Evolutionary conservation across 2,329 filamentous ascomycete genomes (phyloP).

Genomic region (Trichoderma afroharzianum): DNA sequence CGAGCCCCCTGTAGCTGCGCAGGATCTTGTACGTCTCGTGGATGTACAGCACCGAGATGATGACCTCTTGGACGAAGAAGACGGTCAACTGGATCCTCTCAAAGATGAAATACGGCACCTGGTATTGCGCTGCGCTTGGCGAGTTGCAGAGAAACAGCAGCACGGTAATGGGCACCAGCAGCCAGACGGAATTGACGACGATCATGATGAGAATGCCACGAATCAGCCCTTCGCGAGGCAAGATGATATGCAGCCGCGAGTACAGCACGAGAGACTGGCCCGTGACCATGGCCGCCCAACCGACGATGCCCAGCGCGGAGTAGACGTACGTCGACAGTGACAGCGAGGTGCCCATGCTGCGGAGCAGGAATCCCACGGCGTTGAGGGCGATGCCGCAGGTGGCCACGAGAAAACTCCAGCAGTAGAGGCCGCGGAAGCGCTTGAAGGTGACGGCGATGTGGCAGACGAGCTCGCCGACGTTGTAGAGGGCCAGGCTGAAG

Average conservation of each 20-base stretch:
- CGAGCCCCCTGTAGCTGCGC: slow-evolving; percentile 34
- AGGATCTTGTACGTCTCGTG: slow-evolving; percentile 47
- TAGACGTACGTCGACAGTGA: slow-evolving; percentile 14
- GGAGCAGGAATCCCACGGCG: slow-evolving; percentile 21
- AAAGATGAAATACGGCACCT: slow-evolving; percentile 37
- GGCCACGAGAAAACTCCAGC: slow-evolving; percentile 36
- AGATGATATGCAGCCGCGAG: slow-evolving; percentile 57
- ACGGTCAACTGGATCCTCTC: slow-evolving; percentile 52
- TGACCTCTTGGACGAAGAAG: slow-evolving; percentile 51
- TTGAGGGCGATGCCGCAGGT: slow-evolving; percentile 35
- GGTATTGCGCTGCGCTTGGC: slow-evolving; percentile 12
- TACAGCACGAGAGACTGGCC: slow-evolving; percentile 59
- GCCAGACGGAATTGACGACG: slow-evolving; percentile 47
- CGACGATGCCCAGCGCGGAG: slow-evolving; percentile 18
- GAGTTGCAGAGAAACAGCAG: slow-evolving; percentile 50
- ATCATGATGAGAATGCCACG: slow-evolving; percentile 54
- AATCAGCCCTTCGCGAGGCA: slow-evolving; percentile 46
- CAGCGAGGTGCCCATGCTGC: slow-evolving; percentile 24
- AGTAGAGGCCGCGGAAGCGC: slow-evolving; percentile 31
- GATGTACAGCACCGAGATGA: slow-evolving; percentile 51
- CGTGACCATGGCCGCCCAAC: slow-evolving; percentile 48
- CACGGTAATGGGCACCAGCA: slow-evolving; percentile 53
- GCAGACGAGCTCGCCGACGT: slow-evolving; percentile 29
- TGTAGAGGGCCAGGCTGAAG: slow-evolving; percentile 19
- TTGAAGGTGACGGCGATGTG: slow-evolving; percentile 47